A percentile compares a stretch with the other conserved stretches of the same genome.
Conservation (phyloP, 2,329 filamentous ascomycete species). For the Gliomastix tumulicola region DNA sequence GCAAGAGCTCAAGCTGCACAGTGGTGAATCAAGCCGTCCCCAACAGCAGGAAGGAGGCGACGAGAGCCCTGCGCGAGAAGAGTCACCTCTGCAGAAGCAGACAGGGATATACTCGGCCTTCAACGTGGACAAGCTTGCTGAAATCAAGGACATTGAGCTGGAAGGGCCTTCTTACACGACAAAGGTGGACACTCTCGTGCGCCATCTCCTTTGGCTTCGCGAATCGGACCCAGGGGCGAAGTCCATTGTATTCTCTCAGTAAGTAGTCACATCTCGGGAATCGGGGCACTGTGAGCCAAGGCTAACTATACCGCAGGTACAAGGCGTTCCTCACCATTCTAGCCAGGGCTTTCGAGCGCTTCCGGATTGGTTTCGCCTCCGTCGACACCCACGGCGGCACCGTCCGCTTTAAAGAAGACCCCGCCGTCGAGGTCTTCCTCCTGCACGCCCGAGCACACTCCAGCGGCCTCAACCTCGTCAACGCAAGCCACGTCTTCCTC, state of each 20-base stretch:
- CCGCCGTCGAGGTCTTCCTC: constrained; percentile 72
- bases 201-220: constrained; percentile 81
- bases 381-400: constrained; percentile 66
- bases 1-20: constrained; percentile 60
- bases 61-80: constrained; percentile 4
- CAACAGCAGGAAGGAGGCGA: constrained; percentile 4
- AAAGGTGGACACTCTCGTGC: constrained; percentile 77
- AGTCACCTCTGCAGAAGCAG: constrained; percentile 20
- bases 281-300: too few relatives aligned
- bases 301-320: constrained; percentile 49
- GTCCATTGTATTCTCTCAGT: constrained; percentile 88
- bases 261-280: too few relatives aligned
- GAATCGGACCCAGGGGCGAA: constrained; percentile 81
- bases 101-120: constrained; percentile 71
- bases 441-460: constrained; percentile 85
- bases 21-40: constrained; percentile 1
- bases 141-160: constrained; percentile 79
- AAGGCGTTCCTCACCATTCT: constrained; percentile 73
- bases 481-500: constrained; percentile 89
- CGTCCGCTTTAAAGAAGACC: constrained; percentile 68
- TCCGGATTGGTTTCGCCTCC: constrained; percentile 66
- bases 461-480: constrained; percentile 84
- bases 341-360: constrained; percentile 58
- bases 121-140: constrained; percentile 59
- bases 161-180: constrained; percentile 71